phyloP scores from a whole-genome alignment of 179 eudicot genomes.

The Patellifolia procumbens region DNA sequence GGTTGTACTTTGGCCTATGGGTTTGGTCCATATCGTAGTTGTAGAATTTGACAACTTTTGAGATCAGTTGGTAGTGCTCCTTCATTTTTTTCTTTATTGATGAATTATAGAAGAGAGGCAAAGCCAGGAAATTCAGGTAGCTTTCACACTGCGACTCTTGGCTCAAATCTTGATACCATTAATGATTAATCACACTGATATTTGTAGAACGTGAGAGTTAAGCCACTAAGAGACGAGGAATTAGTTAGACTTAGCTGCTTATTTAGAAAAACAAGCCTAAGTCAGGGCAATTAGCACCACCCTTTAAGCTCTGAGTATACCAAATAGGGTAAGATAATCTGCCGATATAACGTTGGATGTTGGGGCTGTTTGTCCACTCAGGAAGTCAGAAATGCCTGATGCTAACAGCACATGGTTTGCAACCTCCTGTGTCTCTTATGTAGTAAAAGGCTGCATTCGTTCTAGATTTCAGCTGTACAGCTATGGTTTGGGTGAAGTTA shows the following conservation, averaged over 20 bases:
- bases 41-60: not conserved
- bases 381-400: not conserved
- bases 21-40: not conserved
- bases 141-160: not conserved
- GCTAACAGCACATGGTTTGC: not conserved
- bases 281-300: not conserved
- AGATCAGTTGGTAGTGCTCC: not conserved
- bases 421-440: not conserved
- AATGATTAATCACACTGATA: too few species aligned
- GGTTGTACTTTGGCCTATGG: conserved; percentile 5
- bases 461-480: not conserved
- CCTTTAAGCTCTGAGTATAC: not conserved
- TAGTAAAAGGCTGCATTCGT: not conserved
- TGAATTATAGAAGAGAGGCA: too few species aligned
- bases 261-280: not conserved
- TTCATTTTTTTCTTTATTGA: not conserved
- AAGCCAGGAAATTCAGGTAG: not conserved
- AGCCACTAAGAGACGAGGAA: not conserved
- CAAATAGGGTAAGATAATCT: not conserved
- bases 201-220: not conserved
- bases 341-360: not conserved
- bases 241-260: not conserved
- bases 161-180: not conserved
- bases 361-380: not conserved
- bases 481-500: too few species aligned